Base-by-base conservation (phyloP, 129 eudicot species). In the Centella asiatica region DNA sequence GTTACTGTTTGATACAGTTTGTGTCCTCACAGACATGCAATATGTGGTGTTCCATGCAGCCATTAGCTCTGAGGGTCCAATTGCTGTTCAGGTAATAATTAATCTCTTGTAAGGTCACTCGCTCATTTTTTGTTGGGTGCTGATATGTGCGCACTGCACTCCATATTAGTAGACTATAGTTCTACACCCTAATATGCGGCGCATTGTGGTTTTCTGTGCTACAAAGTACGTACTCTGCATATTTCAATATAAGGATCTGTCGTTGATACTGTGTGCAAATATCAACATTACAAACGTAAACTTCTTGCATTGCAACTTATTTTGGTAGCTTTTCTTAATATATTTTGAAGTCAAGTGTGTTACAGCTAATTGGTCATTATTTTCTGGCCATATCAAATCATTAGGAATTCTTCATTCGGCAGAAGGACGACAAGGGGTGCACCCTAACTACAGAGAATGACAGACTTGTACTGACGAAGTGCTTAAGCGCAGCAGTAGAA, bases 11-110 rank as follows among this genome's bases (percentile, higher is more conserved):
- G 98, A 92, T 66, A 92, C 98, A 81, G 81, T 92, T 15, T 92
- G 98, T 28, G 67, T 86, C 4, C 79, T 92, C n/a, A 87, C 95
- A 0, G 98, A 92, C 62, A 42, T 92, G 79, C 83, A 84, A 17
- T 92, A 77, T 27, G 85, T 87, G 14, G 96, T 92, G 49, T 82
- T 79, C 39, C 99, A 92, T 57, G 99, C 99, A 22, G 77, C 96
- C 34, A 80, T 92, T 32, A 60, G 85, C 53, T 87, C 96, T 14
- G 70, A 78, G 31, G 76, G 77, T 23, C 74, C 96, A 10, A 64
- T 78, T 17, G 99, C 96, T 14, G 63, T 71, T 66, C 99, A 92
- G 92, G 99, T 87, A 66, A 46, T 8, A 34, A 26, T 85, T n/a
- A 37, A 37, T 37, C 2, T 37, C 42, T 37, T 7, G 12, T 37